Conservation (phyloP, 495 filamentous ascomycete species). For the Podospora didyma region DNA sequence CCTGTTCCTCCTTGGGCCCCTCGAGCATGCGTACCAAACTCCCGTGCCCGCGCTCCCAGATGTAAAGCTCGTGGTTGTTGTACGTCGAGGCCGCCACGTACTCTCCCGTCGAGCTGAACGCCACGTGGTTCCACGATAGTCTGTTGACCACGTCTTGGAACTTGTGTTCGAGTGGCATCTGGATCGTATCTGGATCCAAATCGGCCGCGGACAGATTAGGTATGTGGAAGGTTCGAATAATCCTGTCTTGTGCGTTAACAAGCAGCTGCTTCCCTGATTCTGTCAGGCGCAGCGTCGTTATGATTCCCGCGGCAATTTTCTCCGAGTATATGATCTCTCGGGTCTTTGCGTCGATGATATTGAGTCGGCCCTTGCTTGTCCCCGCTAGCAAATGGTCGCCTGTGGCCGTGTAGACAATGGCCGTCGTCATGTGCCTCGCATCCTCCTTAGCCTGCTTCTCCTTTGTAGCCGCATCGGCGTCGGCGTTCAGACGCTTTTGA, state of each 20-base stretch:
- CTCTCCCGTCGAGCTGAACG: constrained; percentile 89
- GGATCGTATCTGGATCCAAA: constrained; percentile 65
- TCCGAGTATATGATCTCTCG: constrained; percentile 79
- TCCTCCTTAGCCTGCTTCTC: constrained; percentile 89
- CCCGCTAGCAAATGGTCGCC: constrained; percentile 87
- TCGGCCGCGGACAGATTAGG: constrained; percentile 49
- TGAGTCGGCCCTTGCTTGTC: constrained; percentile 91
- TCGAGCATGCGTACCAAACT: constrained; percentile 94
- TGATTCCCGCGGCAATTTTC: constrained; percentile 77
- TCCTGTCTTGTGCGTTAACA: constrained; percentile 84
- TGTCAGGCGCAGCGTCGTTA: constrained; percentile 82
- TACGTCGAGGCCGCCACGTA: constrained; percentile 90
- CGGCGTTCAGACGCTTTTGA: constrained; percentile 66
- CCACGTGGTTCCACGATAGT: constrained; percentile 90
- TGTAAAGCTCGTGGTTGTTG: constrained; percentile 97
- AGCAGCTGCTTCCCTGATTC: constrained; percentile 80
- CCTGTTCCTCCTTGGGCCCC: constrained; percentile 89
- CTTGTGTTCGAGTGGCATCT: constrained; percentile 91
- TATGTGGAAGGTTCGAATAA: constrained; percentile 80
- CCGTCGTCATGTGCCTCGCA: constrained; percentile 89
- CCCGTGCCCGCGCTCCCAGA: constrained; percentile 94
- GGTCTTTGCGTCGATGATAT: constrained; percentile 80
- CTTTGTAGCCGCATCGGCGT: constrained; percentile 55
- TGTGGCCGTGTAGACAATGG: constrained; percentile 76
- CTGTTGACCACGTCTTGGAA: constrained; percentile 97